phyloP scores from a whole-genome alignment of 441 rosid genomes.

The Breynia disticha region DNA sequence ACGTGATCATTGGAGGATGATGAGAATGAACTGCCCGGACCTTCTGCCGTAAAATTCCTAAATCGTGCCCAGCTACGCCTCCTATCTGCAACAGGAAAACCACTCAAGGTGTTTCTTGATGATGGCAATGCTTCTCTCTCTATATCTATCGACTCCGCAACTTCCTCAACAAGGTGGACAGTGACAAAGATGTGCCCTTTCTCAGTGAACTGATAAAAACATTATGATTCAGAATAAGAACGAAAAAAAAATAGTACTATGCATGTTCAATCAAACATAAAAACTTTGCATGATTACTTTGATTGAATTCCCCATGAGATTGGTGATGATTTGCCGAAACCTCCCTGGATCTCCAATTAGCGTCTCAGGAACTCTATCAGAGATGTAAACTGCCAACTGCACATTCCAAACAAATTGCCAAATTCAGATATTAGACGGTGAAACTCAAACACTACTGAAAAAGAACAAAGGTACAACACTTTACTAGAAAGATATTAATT shows the following conservation, averaged over 20 bases:
- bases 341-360: slow-evolving; percentile 87
- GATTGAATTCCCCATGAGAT: slow-evolving; percentile 93
- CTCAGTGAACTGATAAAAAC: slow-evolving; percentile 61
- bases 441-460: too few relatives aligned
- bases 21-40: slow-evolving; percentile 17
- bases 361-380: slow-evolving; percentile 68
- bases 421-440: slow-evolving; percentile 12
- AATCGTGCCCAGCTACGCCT: slow-evolving; percentile 59
- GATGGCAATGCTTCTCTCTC: slow-evolving; percentile 36
- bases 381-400: slow-evolving; percentile 84
- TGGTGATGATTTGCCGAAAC: slow-evolving; percentile 83
- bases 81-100: slow-evolving; percentile 69
- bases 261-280: slow-evolving; percentile 5
- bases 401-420: slow-evolving; percentile 17
- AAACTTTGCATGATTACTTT: slow-evolving; percentile 44
- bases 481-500: slow-evolving; percentile 11
- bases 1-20: slow-evolving; percentile 33
- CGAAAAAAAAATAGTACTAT: too few relatives aligned
- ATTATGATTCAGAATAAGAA: background rate
- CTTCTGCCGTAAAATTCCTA: slow-evolving; percentile 41
- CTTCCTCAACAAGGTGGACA: slow-evolving; percentile 77
- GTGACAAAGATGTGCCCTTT: slow-evolving; percentile 82
- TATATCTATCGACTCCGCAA: slow-evolving; percentile 34
- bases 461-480: background rate
- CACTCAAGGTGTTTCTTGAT: slow-evolving; percentile 60